These are phyloP conservation scores for Trichosanthes truncata DNA, from an alignment of 306 rosid genomes.

Conservation along the genomic window DNA sequence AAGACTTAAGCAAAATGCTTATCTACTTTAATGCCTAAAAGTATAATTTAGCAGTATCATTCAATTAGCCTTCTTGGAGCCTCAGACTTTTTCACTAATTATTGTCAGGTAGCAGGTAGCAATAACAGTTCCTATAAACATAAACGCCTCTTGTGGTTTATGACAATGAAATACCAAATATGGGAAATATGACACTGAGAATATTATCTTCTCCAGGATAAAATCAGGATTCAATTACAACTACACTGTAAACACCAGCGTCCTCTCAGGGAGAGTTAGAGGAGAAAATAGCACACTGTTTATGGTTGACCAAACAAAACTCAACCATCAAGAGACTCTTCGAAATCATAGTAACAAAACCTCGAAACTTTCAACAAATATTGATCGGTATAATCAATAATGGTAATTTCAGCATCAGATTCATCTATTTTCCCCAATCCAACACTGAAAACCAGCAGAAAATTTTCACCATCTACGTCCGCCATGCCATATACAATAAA, in stretches of 20 bases:
- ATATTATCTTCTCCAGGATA: background rate
- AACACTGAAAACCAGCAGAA: background rate
- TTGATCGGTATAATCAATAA: background rate
- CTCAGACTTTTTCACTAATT: background rate
- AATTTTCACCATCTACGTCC: background rate
- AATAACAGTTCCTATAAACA: background rate
- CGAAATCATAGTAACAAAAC: background rate
- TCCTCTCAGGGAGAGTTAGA: background rate
- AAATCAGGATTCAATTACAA: background rate
- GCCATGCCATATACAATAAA: background rate
- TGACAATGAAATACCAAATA: background rate
- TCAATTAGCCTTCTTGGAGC: background rate
- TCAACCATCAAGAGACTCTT: background rate
- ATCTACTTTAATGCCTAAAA: background rate
- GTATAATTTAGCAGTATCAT: background rate
- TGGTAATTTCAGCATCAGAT: background rate
- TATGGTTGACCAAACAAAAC: background rate
- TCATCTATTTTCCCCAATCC: background rate
- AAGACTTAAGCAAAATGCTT: background rate
- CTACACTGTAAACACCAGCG: background rate
- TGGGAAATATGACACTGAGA: background rate
- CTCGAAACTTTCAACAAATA: background rate
- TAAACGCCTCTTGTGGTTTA: background rate
- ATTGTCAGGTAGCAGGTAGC: background rate
- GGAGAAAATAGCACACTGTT: background rate